Conservation (phyloP, 495 filamentous ascomycete genomes). For the Ramalina intermedia region DNA sequence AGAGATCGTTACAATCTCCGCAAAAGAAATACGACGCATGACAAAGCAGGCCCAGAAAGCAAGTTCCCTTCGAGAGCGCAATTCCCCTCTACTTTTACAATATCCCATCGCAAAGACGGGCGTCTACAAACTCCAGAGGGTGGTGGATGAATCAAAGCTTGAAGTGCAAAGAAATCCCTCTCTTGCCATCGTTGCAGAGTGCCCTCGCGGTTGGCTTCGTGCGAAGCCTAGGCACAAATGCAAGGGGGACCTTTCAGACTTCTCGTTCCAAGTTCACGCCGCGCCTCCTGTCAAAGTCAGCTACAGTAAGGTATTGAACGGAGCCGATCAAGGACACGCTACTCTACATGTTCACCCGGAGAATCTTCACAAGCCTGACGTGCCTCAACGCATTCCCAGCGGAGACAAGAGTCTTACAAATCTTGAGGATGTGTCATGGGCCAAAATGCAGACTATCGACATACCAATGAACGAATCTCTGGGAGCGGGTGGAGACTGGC, state of each 20-base stretch:
- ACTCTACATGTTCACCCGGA: slow-evolving; percentile 89
- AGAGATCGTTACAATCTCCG: slow-evolving; percentile 59
- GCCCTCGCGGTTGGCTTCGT: slow-evolving; percentile 62
- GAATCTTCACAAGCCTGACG: slow-evolving; percentile 61
- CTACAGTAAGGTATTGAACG: slow-evolving; percentile 73
- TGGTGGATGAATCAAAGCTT: slow-evolving; percentile 83
- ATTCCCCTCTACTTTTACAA: slow-evolving; percentile 39
- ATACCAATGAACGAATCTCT: slow-evolving; percentile 84
- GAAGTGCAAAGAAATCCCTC: slow-evolving; percentile 66
- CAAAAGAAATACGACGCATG: slow-evolving; percentile 55
- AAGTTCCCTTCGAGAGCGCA: slow-evolving; percentile 31
- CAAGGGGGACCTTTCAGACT: slow-evolving; percentile 70
- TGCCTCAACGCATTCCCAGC: slow-evolving; percentile 37
- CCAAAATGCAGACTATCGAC: slow-evolving; percentile 52
- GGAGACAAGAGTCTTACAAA: slow-evolving; percentile 35
- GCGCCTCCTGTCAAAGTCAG: slow-evolving; percentile 85
- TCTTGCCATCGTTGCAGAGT: slow-evolving; percentile 66
- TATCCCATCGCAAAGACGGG: slow-evolving; percentile 67
- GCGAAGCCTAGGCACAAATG: slow-evolving; percentile 53
- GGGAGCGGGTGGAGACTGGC: slow-evolving; percentile 60
- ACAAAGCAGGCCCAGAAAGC: slow-evolving; percentile 44
- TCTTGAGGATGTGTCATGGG: slow-evolving; percentile 64
- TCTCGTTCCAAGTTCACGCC: slow-evolving; percentile 68
- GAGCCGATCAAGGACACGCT: slow-evolving; percentile 56
- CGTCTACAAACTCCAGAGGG: slow-evolving; percentile 66